Evolutionary conservation across 192 early-diverging fungal genomes (phyloP), one percentile per base, ranked within the genome.

Genomic region (Mycoemilia scoparia): DNA sequence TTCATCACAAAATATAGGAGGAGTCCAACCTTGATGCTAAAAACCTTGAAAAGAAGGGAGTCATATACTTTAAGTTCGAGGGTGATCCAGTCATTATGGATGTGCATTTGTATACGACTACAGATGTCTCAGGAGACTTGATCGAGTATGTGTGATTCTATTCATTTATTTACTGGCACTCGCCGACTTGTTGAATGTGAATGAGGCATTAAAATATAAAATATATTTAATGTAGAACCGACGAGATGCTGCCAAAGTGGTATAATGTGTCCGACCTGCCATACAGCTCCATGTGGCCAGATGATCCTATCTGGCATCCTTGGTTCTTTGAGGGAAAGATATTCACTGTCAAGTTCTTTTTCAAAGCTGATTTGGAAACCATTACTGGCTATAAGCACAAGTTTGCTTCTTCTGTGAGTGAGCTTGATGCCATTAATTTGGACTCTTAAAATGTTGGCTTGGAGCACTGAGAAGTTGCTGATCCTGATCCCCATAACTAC

Each of bases 221-320:
- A 11, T 11, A 28, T 28, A n/a, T 28, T n/a, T 28, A 9, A 10
- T 4, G 7, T 28, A 53, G 66, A 40, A 70, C 70, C 4, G 77
- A 83, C 7, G 80, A 83, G 45, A 83, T 83, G 80, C 51, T 51
- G 17, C 77, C 77, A 1, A 36, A 80, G 54, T 83, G 80, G 80
- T 83, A 69, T 35, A 23, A 29, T 0, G 43, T 61, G 18, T 35
- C 46, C 15, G 34, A 51, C 12, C 63, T 80, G 51, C 80, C 80
- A 1, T 83, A 55, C 39, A 49, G 57, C 7, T 34, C 43, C 12
- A 83, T 83, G 80, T 83, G 80, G 80, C 46, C 68, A 3, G 80
- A 83, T 38, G 80, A 79, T 40, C 2, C 23, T 4, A 25, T 45
- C 14, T 83, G 80, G 80, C 60, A 75, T 36, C 79, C 79, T 1